Evolutionary conservation across 2,329 filamentous ascomycete genomes (phyloP).

Genomic region (Orbilia brochopaga): DNA sequence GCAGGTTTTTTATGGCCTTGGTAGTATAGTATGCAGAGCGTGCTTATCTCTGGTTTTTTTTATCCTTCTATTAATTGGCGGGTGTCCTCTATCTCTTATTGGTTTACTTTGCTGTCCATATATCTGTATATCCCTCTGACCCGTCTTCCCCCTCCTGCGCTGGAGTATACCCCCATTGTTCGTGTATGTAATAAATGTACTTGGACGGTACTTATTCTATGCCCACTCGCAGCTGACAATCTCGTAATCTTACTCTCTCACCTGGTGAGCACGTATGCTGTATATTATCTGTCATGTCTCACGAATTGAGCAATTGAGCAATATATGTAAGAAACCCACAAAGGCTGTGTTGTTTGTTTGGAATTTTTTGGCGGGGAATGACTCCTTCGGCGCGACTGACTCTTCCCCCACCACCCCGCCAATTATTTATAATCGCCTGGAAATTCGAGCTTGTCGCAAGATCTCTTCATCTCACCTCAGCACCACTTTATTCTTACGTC

Average conservation of each 20-base stretch:
- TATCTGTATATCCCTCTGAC: conserved; percentile 1
- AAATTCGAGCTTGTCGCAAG: conserved; percentile 12
- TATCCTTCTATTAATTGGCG: conserved; percentile 33
- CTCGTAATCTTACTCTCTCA: neutral
- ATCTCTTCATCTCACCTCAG: neutral
- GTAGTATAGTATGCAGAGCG: conserved; percentile 45
- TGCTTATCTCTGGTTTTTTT: conserved; percentile 34
- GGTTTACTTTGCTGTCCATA: conserved; percentile 41
- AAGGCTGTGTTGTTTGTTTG: neutral
- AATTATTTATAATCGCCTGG: neutral
- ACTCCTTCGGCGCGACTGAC: neutral
- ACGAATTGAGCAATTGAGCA: too few relatives aligned
- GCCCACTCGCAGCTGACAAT: neutral
- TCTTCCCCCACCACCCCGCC: neutral
- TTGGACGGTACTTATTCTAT: neutral
- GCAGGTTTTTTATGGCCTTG: conserved; percentile 13
- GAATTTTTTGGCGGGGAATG: neutral
- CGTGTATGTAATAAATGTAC: conserved; percentile 6
- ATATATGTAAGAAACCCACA: neutral
- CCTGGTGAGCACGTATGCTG: too few relatives aligned
- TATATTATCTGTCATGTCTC: too few relatives aligned
- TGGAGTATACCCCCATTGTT: conserved; percentile 5
- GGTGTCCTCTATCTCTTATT: conserved; percentile 32
- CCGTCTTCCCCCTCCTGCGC: neutral
- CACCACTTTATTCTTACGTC: too few relatives aligned